Evolutionary conservation across 2,329 filamentous ascomycete species (phyloP), one percentile per base, ranked within the genome.

Genomic region (Arthrobotrys sphaeroides): DNA sequence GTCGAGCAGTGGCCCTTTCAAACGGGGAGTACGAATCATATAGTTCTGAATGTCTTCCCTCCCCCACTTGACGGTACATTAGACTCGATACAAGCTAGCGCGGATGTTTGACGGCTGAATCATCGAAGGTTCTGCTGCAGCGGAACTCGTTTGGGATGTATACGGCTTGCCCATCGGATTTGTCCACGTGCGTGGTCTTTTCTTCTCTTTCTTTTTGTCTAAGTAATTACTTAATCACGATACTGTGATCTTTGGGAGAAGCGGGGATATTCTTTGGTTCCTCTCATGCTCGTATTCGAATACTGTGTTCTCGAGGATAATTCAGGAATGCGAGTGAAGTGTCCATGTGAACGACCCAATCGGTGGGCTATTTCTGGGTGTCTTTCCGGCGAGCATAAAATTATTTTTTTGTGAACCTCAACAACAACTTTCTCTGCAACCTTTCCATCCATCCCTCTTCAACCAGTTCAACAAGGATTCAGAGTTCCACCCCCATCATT

Each of bases 131-230:
- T 55, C 28, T 55, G 45, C 45, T 53, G 61, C 61, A 66, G 61
- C 42, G 13, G 38, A 67, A 26, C 61, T 65, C 61, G 61, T 65
- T 65, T 65, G n/a, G 61, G 45, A 36, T 42, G 38, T 42, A 38
- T 1, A 40, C 45, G 31, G 20, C 12, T 9, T 33, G 47, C 51
- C 47, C 65, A 69, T 47, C 60, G 60, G 38, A 42, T 40, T 2
- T 62, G 66, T 61, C 66, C 66, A 70, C 66, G 66, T 70, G 66
- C 66, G 51, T 31, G 61, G 31, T 7, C n/a, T 51, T 38, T 22
- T 5, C 16, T 3, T 24, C 20, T 26, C 18, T 26, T 13, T 38
- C 51, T 20, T 38, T n/a, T n/a, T n/a, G n/a, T n/a, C n/a, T n/a
- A n/a, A n/a, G n/a, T n/a, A n/a, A n/a, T n/a, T n/a, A n/a, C n/a